Conservation (phyloP, 2,329 filamentous ascomycete genomes). For the Sarocladiaceae sp. region DNA sequence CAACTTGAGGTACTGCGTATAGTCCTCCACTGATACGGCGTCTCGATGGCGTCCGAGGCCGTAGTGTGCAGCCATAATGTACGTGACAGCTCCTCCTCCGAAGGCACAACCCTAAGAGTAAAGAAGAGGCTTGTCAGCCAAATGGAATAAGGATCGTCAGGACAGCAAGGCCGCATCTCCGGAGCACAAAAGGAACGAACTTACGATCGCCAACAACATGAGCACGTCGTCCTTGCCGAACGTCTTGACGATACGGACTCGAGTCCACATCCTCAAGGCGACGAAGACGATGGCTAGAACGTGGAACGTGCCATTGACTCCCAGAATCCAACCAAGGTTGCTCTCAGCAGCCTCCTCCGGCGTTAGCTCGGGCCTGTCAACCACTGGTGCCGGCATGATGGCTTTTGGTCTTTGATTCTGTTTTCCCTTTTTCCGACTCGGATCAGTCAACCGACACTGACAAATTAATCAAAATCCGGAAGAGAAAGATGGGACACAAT, state of each 20-base stretch:
- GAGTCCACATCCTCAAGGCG: slow-evolving; percentile 13
- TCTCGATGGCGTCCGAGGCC: slow-evolving; percentile 40
- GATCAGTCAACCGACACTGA: not conserved
- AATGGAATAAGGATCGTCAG: not conserved
- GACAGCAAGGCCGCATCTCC: not conserved
- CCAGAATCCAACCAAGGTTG: slow-evolving; percentile 18
- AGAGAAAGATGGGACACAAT: not conserved
- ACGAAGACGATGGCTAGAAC: slow-evolving; percentile 17
- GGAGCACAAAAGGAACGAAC: slow-evolving; percentile 8
- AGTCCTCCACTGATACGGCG: slow-evolving; percentile 26
- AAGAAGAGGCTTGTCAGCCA: not conserved
- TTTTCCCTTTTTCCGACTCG: not conserved
- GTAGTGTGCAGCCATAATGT: slow-evolving; percentile 35
- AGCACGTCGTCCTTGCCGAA: slow-evolving; percentile 22
- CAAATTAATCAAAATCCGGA: not conserved
- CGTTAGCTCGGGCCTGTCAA: not conserved
- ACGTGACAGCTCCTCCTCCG: slow-evolving; percentile 22
- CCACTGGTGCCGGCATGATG: not conserved
- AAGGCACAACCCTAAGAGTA: slow-evolving; percentile 20
- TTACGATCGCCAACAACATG: slow-evolving; percentile 21
- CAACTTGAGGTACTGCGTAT: slow-evolving; percentile 31
- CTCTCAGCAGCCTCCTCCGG: slow-evolving; percentile 19
- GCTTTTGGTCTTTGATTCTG: not conserved
- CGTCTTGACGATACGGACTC: slow-evolving; percentile 15
- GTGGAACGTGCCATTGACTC: slow-evolving; percentile 17